phyloP scores from a whole-genome alignment of 768 basidiomycete species.

The Cantharellus cinnabarinus region DNA sequence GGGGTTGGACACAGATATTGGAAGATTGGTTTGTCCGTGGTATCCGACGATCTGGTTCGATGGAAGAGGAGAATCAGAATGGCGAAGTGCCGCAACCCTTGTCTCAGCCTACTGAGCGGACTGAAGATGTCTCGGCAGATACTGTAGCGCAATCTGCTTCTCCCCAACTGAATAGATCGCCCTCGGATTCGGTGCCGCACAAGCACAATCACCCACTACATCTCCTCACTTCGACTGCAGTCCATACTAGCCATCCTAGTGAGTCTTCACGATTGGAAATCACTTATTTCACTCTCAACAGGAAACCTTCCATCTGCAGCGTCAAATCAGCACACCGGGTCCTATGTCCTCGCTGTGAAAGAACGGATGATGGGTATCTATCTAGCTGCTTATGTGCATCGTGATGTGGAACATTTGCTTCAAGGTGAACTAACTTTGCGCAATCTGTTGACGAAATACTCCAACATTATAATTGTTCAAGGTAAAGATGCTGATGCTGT shows the following conservation, averaged over 20 bases:
- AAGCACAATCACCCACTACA: neutral
- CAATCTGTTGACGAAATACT: neutral
- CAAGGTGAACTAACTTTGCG: slow-evolving; percentile 23
- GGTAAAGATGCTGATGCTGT: slow-evolving; percentile 67
- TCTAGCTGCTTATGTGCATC: slow-evolving; percentile 53
- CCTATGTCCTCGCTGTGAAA: slow-evolving; percentile 70
- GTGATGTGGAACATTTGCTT: slow-evolving; percentile 43
- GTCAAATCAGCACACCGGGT: slow-evolving; percentile 28
- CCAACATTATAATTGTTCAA: slow-evolving; percentile 11
- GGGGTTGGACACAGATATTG: slow-evolving; percentile 7
- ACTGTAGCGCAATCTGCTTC: neutral
- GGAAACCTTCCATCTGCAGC: neutral
- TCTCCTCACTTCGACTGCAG: neutral
- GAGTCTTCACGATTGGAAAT: neutral
- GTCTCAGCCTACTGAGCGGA: too few relatives aligned
- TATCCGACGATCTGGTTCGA: slow-evolving; percentile 28
- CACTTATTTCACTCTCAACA: neutral
- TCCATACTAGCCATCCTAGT: neutral
- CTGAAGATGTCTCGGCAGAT: too few relatives aligned
- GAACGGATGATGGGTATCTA: slow-evolving; percentile 86
- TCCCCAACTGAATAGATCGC: neutral
- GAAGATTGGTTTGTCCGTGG: slow-evolving; percentile 23
- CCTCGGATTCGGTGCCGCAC: neutral
- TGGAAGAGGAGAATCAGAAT: slow-evolving; percentile 23
- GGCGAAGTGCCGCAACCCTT: neutral